Evolutionary conservation across 2,329 filamentous ascomycete genomes (phyloP).

Genomic region (Teratosphaeriaceae sp.): DNA sequence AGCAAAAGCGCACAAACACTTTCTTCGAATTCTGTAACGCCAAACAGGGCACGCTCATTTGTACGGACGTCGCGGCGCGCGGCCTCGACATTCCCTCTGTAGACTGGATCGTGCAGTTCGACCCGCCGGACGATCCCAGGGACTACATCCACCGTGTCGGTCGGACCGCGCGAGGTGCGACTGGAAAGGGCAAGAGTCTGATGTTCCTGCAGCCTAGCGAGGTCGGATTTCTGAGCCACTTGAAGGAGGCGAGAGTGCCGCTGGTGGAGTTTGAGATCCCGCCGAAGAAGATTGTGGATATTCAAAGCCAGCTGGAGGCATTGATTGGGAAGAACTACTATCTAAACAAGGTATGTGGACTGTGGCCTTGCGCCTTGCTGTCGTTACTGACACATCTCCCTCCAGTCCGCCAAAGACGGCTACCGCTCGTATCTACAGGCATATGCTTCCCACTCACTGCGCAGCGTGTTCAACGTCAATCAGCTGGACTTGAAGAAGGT

Average conservation of each 20-base stretch:
- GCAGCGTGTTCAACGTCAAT: conserved; percentile 78
- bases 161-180: conserved; percentile 79
- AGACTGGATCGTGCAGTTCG: conserved; percentile 95
- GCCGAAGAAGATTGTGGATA: conserved; percentile 81
- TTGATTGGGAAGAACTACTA: conserved; percentile 95
- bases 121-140: conserved; percentile 53
- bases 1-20: conserved; percentile 96
- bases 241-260: conserved; percentile 86
- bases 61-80: conserved; percentile 92
- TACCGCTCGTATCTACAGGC: conserved; percentile 91
- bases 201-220: conserved; percentile 92
- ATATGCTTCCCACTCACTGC: conserved; percentile 78
- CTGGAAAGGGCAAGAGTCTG: conserved; percentile 77
- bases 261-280: conserved; percentile 97
- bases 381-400: neutral
- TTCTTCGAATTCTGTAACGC: conserved; percentile 96
- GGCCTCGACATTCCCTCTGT: conserved; percentile 93
- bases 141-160: conserved; percentile 96
- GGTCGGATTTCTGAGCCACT: conserved; percentile 82
- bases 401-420: conserved; percentile 58
- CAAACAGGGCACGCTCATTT: conserved; percentile 79
- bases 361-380: neutral
- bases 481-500: conserved; percentile 78
- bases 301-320: conserved; percentile 75
- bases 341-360: conserved; percentile 65